Evolutionary conservation across 139 green algal species (phyloP).

Genomic region (Monoraphidium neglectum): DNA sequence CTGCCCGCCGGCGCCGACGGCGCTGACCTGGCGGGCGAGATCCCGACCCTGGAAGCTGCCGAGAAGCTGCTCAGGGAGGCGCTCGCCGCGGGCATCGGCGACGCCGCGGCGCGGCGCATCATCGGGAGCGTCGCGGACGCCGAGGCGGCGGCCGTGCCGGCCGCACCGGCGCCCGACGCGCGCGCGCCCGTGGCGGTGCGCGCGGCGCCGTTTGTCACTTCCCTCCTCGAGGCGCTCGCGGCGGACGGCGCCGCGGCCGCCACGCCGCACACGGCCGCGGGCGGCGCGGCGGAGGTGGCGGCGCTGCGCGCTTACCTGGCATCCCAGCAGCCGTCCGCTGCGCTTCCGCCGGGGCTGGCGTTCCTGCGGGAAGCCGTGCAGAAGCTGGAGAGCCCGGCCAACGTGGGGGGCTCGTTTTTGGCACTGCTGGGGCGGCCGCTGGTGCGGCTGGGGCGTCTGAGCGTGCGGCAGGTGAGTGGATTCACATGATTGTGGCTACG

Average conservation of each 20-base stretch:
- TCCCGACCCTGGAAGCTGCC: neutral
- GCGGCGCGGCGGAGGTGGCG: too few species aligned
- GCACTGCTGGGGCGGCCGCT: constrained; percentile 60
- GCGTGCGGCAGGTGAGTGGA: constrained; percentile 47
- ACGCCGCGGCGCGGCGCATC: neutral
- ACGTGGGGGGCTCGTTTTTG: constrained; percentile 56
- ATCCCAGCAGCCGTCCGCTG: too few species aligned
- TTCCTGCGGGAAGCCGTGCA: constrained; percentile 12
- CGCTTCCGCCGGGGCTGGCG: neutral
- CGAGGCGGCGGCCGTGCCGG: too few species aligned
- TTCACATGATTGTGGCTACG: too few species aligned
- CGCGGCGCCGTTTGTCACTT: too few species aligned
- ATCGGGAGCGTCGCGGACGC: too few species aligned
- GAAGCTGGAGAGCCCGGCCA: constrained; percentile 33
- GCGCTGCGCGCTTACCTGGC: too few species aligned
- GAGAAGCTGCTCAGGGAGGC: neutral
- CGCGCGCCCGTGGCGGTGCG: too few species aligned
- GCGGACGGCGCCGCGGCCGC: too few species aligned
- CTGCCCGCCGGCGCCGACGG: constrained; percentile 14
- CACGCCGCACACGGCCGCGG: too few species aligned
- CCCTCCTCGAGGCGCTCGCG: too few species aligned
- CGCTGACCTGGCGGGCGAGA: neutral
- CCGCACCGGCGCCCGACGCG: too few species aligned
- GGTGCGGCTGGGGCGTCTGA: constrained; percentile 51
- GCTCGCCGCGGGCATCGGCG: neutral